Evolutionary conservation across 2,329 filamentous ascomycete species (phyloP), one percentile per base, ranked within the genome.

Genomic region (Nannizziopsis barbatae): DNA sequence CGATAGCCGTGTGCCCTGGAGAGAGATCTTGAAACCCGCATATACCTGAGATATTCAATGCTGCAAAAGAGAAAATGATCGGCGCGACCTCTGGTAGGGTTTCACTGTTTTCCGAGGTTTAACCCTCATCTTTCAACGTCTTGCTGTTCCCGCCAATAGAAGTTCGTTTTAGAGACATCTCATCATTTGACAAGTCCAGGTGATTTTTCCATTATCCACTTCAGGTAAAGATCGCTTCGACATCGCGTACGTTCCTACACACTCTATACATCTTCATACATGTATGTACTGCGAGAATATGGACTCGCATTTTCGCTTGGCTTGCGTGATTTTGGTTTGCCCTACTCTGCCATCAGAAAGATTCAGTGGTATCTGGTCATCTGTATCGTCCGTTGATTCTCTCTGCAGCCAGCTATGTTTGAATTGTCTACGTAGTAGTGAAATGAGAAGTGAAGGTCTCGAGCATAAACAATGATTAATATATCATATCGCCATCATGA

Each of bases 171-270:
- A 14, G n/a, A 38, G 35, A 14, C 14, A 15, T 32, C 32, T 22
- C n/a, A 33, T 32, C 11, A 14, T 6, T 12, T 37, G 33, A 40
- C 14, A 40, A 20, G 2, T 10, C 11, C 18, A 8, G 6, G 20
- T 14, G 8, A 11, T 9, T 14, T 40, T n/a, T 40, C 43, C 18
- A 36, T 42, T 42, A 27, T 37, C 45, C 18, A 2, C 17, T 42
- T 42, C 32, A 18, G 37, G 45, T 5, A 47, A 20, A 1, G 45
- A 47, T 47, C 45, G 45, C 31, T 17, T 43, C 30, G 17, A 10
- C 2, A 10, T 14, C 3, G 6, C 15, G 35, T 27, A 18, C 27
- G n/a, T n/a, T n/a, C n/a, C n/a, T n/a, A n/a, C n/a, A n/a, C n/a
- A n/a, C n/a, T n/a, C n/a, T n/a, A n/a, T n/a, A n/a, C n/a, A 10